Evolutionary conservation across 495 filamentous ascomycete genomes (phyloP), one percentile per base, ranked within the genome.

Genomic region (Neurospora sp.): DNA sequence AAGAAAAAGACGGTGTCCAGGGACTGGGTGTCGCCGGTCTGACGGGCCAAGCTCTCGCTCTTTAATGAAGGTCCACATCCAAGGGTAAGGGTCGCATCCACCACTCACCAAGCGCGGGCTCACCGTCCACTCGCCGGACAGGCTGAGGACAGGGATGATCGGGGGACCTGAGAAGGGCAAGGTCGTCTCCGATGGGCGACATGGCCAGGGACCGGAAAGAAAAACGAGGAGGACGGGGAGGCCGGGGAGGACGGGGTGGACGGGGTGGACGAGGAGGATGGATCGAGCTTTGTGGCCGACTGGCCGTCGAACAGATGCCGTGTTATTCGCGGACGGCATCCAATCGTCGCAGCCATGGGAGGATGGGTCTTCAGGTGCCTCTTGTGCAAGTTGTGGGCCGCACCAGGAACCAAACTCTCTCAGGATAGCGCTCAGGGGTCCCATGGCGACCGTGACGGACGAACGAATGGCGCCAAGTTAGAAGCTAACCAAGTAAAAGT

Each of bases 1-100:
- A 35, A 66, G 54, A 66, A 66, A 66, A 66, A 66, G 54, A 66
- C 54, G 54, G 54, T 66, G 54, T 66, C 48, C 54, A 35, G 54
- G 54, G 54, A 66, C 54, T 66, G 14, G 54, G 27, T 66, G 54
- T 66, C 31, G 54, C 54, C 54, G 54, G 54, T 35, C 54, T 18
- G 48, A 59, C 48, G 48, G 46, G 48, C 48, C 5, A 18, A 66
- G 54, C 38, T 69, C 71, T 69, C 42, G 35, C 16, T 69, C 74
- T 73, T 37, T 77, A 76, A 80, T 80, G 78, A 81, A 71, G 69
- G 69, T 75, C 79, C 79, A 81, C 79, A 62, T 39, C 41, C 41
- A 62, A 78, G 72, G 69, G 59, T 70, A 73, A 40, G 72, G 35
- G 54, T 18, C 27, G 69, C 54, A 69, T 75, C 75, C 70, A 73